Evolutionary conservation across 768 basidiomycete species (phyloP), one percentile per base, ranked within the genome.

Genomic region (Galerina sulciceps): DNA sequence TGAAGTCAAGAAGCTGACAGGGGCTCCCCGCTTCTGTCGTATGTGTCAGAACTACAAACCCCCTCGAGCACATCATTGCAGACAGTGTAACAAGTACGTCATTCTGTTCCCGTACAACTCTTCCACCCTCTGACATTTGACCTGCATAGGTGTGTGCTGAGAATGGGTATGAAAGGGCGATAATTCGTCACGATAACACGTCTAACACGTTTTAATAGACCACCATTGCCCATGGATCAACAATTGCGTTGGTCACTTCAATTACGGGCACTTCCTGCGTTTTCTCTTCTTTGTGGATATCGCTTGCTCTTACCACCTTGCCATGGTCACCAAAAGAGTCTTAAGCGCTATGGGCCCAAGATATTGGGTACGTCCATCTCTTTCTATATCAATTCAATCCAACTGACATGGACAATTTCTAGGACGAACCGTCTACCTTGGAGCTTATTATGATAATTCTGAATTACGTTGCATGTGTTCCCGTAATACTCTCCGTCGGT

Each of bases 211-310:
- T 44, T 37, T 62, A 41, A 15, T 59, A 93, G 93, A 94, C 70
- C 93, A 94, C 67, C 93, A 94, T 68, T 94, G 93, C 70, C 93
- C 93, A 6, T 96, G 93, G 94, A 86, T 94, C 34, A 89, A 94
- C 71, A 98, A 95, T 65, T 96, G 96, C 68, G 90, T 99, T 61
- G 97, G 97, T 0, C 89, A 94, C 71, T 85, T 81, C 75, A 99
- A 98, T 72, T 88, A 97, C 63, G 90, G 90, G 1, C 83, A 92
- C 73, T 94, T 94, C 65, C 77, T 97, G 51, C 90, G 95, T 17
- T 99, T 98, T 76, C 83, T 98, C 0, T 90, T 96, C 74, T 96
- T 82, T 64, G 95, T 98, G 52, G 93, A 97, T 69, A 15, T 94
- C n/a, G 86, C 95, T 2, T 96, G 94, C 68, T 79, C 81, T 17